phyloP scores from a whole-genome alignment of 441 rosid genomes.

The Melastoma candidum region DNA sequence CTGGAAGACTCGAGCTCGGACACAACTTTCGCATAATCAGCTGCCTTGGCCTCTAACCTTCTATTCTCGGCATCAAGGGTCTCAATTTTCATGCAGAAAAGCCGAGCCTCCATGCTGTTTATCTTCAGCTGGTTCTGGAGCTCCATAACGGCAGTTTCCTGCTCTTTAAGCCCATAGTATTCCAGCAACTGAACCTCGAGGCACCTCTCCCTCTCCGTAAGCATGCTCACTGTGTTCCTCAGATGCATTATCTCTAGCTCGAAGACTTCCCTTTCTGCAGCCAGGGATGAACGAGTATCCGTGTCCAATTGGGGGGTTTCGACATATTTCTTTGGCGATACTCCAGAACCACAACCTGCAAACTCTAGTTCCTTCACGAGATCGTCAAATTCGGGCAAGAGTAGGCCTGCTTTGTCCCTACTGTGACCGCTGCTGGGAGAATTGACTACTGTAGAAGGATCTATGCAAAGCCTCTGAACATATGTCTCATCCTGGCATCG shows the following conservation, averaged over 20 bases:
- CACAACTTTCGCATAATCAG: constrained; percentile 36
- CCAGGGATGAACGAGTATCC: constrained; percentile 24
- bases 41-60: constrained; percentile 49
- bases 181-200: constrained; percentile 70
- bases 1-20: constrained; percentile 54
- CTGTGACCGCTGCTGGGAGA: constrained; percentile 30
- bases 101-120: constrained; percentile 62
- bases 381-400: constrained; percentile 48
- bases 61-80: constrained; percentile 56
- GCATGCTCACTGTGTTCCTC: constrained; percentile 38
- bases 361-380: constrained; percentile 35
- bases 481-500: constrained; percentile 27
- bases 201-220: constrained; percentile 60
- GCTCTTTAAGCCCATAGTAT: constrained; percentile 84
- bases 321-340: constrained; percentile 19
- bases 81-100: constrained; percentile 55
- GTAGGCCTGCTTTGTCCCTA: constrained; percentile 35
- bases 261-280: constrained; percentile 32
- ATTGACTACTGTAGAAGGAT: constrained; percentile 19
- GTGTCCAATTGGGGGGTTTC: constrained; percentile 28
- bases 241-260: constrained; percentile 56
- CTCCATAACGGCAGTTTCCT: constrained; percentile 57
- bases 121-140: constrained; percentile 67
- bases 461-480: constrained; percentile 15
- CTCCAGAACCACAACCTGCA: constrained; percentile 10